A percentile compares a stretch with the other conserved stretches of the same genome.
phyloP scores from a whole-genome alignment of 257 asterid genomes.

The Eucommia ulmoides region DNA sequence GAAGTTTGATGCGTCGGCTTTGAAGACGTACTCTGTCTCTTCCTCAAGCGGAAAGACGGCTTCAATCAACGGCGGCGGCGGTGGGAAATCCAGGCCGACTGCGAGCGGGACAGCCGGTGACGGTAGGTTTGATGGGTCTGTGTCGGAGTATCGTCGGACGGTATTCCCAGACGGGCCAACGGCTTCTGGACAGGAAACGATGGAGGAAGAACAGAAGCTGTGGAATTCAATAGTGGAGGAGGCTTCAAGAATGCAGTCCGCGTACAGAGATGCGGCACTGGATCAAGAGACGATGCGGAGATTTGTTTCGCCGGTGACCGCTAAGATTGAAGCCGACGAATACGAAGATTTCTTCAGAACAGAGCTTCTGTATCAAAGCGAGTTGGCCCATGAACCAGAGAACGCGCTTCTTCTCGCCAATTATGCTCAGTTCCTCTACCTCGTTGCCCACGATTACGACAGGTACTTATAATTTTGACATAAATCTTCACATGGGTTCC shows the following conservation, averaged over 20 bases:
- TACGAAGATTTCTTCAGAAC: conserved; percentile 30
- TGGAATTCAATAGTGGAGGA: conserved; percentile 72
- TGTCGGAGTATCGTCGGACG: conserved; percentile 15
- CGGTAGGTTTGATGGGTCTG: conserved; percentile 40
- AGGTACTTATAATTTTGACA: conserved; percentile 34
- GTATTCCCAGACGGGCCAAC: conserved; percentile 32
- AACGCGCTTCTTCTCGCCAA: conserved; percentile 73
- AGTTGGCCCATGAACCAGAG: conserved; percentile 53
- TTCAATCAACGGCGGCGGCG: conserved; percentile 46
- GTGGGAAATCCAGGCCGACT: conserved; percentile 41
- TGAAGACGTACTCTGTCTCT: conserved; percentile 32
- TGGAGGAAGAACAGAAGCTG: conserved; percentile 39
- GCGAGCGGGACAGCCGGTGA: conserved; percentile 78
- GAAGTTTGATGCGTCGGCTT: conserved; percentile 41
- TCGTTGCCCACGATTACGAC: conserved; percentile 64
- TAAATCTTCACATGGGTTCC: neutral
- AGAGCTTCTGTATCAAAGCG: conserved; percentile 49
- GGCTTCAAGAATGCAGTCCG: conserved; percentile 41
- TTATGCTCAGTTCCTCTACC: conserved; percentile 83
- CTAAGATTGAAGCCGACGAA: conserved; percentile 49
- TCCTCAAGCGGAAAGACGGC: conserved; percentile 44
- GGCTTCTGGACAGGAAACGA: conserved; percentile 27
- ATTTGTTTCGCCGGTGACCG: conserved; percentile 57
- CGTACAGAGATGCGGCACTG: conserved; percentile 27
- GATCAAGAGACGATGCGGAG: conserved; percentile 52